These are phyloP conservation scores for Pichia occidentalis DNA, from an alignment of 805 yeast species.

Conservation along the genomic window DNA sequence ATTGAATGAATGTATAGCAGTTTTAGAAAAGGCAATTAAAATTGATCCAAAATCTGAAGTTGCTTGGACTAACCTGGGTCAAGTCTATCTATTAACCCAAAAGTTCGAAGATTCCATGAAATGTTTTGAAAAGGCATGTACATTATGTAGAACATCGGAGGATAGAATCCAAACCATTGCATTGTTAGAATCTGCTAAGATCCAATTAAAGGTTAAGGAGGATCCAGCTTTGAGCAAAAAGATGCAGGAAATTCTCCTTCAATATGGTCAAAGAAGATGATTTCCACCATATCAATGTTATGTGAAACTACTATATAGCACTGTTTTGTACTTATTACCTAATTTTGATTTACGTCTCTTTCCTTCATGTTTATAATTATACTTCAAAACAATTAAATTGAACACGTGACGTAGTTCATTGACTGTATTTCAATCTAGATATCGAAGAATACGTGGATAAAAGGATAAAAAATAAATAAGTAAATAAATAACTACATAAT, in stretches of 20 bases:
- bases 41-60: slow-evolving; percentile 85
- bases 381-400: neutral
- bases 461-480: neutral
- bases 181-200: slow-evolving; percentile 86
- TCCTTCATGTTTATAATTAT: slow-evolving; percentile 5
- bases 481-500: neutral
- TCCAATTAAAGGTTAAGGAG: slow-evolving; percentile 71
- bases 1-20: slow-evolving; percentile 51
- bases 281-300: neutral
- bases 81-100: slow-evolving; percentile 78
- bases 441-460: neutral
- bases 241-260: slow-evolving; percentile 52
- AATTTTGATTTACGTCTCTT: slow-evolving; percentile 1
- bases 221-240: slow-evolving; percentile 61
- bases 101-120: slow-evolving; percentile 74
- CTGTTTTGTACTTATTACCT: neutral
- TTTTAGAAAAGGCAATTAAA: slow-evolving; percentile 69
- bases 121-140: slow-evolving; percentile 77
- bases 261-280: slow-evolving; percentile 2
- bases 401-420: neutral
- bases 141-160: slow-evolving; percentile 72
- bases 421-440: neutral
- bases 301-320: neutral
- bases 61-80: slow-evolving; percentile 88
- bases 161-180: slow-evolving; percentile 89